These are phyloP conservation scores for Brettanomyces nanus DNA, from an alignment of 805 yeast genomes.

Conservation along the genomic window DNA sequence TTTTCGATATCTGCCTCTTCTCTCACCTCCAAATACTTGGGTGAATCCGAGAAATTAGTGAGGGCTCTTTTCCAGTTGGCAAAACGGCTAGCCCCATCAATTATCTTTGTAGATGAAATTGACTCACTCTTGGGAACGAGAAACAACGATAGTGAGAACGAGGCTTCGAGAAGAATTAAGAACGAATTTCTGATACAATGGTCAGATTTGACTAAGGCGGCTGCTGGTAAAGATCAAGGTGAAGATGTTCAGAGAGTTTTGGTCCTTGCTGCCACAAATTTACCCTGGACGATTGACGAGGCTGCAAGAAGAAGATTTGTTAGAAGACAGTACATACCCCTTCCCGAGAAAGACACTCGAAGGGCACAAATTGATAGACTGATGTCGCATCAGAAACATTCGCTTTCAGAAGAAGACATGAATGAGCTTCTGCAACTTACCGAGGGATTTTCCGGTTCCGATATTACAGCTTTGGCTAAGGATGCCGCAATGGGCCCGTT, in stretches of 20 bases:
- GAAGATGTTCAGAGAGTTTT: constrained; percentile 61
- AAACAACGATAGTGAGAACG: constrained; percentile 63
- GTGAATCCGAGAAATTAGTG: constrained; percentile 91
- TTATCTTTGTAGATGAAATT: constrained; percentile 92
- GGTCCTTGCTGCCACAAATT: constrained; percentile 88
- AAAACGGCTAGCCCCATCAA: constrained; percentile 79
- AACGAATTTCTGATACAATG: constrained; percentile 92
- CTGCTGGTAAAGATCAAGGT: constrained; percentile 58
- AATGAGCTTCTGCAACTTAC: constrained; percentile 56
- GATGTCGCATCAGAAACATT: constrained; percentile 63
- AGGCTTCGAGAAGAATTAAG: constrained; percentile 81
- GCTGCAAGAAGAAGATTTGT: constrained; percentile 94
- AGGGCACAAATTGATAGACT: constrained; percentile 60
- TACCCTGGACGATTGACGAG: constrained; percentile 97
- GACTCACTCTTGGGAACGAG: constrained; percentile 83
- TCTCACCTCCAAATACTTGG: constrained; percentile 77
- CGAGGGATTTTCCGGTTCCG: constrained; percentile 73
- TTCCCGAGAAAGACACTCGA: constrained; percentile 84
- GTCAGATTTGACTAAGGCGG: constrained; percentile 86
- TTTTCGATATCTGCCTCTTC: constrained; percentile 89
- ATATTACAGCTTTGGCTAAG: constrained; percentile 86
- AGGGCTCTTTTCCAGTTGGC: constrained; percentile 83
- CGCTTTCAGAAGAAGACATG: constrained; percentile 56
- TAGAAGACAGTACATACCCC: constrained; percentile 84
- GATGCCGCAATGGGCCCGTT: constrained; percentile 98